Conservation (phyloP, 441 rosid species). For the Eruca vesicaria region DNA sequence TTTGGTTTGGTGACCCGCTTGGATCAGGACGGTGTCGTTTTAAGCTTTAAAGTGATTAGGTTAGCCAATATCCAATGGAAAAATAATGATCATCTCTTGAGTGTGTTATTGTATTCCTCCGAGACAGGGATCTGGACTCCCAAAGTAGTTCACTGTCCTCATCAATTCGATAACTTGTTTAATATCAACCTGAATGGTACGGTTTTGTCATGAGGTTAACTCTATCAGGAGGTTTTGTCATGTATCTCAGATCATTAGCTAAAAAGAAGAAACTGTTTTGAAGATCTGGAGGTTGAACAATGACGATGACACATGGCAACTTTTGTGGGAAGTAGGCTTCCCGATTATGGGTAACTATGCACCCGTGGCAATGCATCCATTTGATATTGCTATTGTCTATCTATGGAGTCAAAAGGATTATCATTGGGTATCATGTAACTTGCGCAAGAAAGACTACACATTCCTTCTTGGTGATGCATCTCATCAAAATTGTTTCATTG, state of each 20-base stretch:
- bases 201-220: not conserved
- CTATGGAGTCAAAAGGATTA: not conserved
- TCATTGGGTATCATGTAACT: not conserved
- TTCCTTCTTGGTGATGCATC: not conserved
- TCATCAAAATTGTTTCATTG: not conserved
- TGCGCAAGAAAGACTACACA: not conserved
- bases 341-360: not conserved
- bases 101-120: not conserved
- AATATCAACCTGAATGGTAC: not conserved
- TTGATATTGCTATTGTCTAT: not conserved
- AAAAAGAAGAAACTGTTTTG: not conserved
- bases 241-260: not conserved
- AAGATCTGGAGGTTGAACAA: slow-evolving; percentile 7
- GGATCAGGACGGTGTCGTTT: not conserved
- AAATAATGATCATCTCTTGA: not conserved
- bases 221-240: not conserved
- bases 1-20: not conserved
- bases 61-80: not conserved
- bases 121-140: slow-evolving; percentile 2
- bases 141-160: not conserved
- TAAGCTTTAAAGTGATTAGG: not conserved
- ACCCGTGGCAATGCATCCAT: slow-evolving; percentile 13
- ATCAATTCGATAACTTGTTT: not conserved
- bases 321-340: not conserved
- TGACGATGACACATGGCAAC: not conserved